Percentiles rank a stretch among this genome's conserved stretches.
These are phyloP conservation scores for Myxozyma kluyveri DNA, from an alignment of 805 yeast genomes.

Conservation along the genomic window DNA sequence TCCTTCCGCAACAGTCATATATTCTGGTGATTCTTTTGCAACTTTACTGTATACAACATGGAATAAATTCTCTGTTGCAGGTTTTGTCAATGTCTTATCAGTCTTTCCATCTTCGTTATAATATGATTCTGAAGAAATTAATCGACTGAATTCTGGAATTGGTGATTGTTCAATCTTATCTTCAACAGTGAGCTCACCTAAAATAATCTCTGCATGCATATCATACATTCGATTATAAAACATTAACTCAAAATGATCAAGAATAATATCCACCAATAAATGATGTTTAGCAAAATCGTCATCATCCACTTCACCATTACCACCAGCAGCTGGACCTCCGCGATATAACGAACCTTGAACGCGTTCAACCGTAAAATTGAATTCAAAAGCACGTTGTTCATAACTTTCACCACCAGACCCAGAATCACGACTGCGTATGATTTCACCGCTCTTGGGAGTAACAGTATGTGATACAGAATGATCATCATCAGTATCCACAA, in stretches of 20 bases:
- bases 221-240: constrained; percentile 58
- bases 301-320: constrained; percentile 46
- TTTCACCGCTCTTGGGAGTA: constrained; percentile 9
- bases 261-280: constrained; percentile 67
- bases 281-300: constrained; percentile 36
- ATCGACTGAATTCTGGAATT: constrained; percentile 59
- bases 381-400: constrained; percentile 66
- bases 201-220: constrained; percentile 62
- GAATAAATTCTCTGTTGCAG: constrained; percentile 48
- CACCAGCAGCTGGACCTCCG: constrained; percentile 41
- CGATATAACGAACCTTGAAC: constrained; percentile 64
- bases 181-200: constrained; percentile 65
- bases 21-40: constrained; percentile 31
- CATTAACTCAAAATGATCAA: constrained; percentile 61
- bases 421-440: not conserved
- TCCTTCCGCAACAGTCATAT: constrained; percentile 30
- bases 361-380: constrained; percentile 64
- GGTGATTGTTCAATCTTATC: constrained; percentile 70
- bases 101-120: constrained; percentile 56
- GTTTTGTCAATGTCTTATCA: constrained; percentile 47
- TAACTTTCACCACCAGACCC: constrained; percentile 8
- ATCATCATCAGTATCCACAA: constrained; percentile 23
- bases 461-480: not conserved
- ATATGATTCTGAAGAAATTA: constrained; percentile 63
- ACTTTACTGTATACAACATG: constrained; percentile 31